phyloP scores from a whole-genome alignment of 352 stramenopile species.

The Paralagenidium karlingii region DNA sequence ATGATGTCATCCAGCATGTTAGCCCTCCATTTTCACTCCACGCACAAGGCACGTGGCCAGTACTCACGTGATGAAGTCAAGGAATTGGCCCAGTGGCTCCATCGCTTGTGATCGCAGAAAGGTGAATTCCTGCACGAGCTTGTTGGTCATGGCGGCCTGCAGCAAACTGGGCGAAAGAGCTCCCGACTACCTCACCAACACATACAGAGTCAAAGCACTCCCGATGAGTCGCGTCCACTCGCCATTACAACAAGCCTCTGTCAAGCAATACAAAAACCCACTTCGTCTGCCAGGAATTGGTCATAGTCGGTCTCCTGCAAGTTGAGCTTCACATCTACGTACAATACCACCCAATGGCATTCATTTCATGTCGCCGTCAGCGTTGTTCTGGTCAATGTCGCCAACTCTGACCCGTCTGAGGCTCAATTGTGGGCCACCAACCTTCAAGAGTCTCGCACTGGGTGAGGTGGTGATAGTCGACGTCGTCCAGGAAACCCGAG shows the following conservation, averaged over 20 bases:
- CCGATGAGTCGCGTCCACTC: too few relatives aligned
- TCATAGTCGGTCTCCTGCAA: slow-evolving; percentile 98
- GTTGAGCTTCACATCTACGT: slow-evolving; percentile 89
- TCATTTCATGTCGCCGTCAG: too few relatives aligned
- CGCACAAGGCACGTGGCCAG: background rate
- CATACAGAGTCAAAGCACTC: background rate
- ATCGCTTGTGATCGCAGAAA: slow-evolving; percentile 94
- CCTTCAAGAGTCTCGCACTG: slow-evolving; percentile 87
- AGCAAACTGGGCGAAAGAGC: slow-evolving; percentile 63
- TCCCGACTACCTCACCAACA: slow-evolving; percentile 52
- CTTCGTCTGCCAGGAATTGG: slow-evolving; percentile 92
- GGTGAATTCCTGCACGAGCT: slow-evolving; percentile 92
- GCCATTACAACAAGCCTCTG: background rate
- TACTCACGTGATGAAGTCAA: slow-evolving; percentile 97
- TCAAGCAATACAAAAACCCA: slow-evolving; percentile 7
- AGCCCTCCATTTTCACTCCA: background rate
- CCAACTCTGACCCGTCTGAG: too few relatives aligned
- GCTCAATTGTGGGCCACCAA: too few relatives aligned
- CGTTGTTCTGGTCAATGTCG: too few relatives aligned
- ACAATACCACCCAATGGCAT: too few relatives aligned
- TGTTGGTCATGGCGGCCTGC: slow-evolving; percentile 79
- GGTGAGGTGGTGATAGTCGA: slow-evolving; percentile 84
- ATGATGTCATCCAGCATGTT: slow-evolving; percentile 7
- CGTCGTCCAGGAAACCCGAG: slow-evolving; percentile 78
- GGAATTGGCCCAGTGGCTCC: slow-evolving; percentile 92